A percentile compares a stretch with the other conserved stretches of the same genome.
Evolutionary conservation across 306 rosid species (phyloP).

Genomic region (Trifolium dubium): DNA sequence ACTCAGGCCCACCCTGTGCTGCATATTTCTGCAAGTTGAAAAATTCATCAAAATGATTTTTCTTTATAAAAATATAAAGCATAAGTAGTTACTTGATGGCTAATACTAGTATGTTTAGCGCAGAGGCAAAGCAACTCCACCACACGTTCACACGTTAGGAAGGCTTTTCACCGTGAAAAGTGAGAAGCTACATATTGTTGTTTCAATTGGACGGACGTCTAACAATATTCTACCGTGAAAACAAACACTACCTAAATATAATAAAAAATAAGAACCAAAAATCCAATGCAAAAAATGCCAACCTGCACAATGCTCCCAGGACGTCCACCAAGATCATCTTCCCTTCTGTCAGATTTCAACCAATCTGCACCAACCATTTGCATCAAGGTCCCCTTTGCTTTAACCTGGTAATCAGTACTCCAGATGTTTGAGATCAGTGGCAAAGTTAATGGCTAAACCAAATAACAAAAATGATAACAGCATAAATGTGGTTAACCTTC

Average conservation of each 20-base stretch:
- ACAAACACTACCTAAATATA: neutral
- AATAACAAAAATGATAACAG: constrained; percentile 26
- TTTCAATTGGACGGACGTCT: too few relatives aligned
- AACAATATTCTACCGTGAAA: too few relatives aligned
- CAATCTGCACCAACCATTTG: constrained; percentile 97
- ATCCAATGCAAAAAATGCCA: constrained; percentile 3
- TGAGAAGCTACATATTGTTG: too few relatives aligned
- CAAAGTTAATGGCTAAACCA: constrained; percentile 19
- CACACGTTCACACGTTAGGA: too few relatives aligned
- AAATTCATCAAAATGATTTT: constrained; percentile 33
- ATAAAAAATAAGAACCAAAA: constrained; percentile 38
- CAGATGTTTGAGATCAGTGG: constrained; percentile 31
- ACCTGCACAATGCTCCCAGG: constrained; percentile 90
- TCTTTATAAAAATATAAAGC: constrained; percentile 23
- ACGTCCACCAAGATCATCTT: constrained; percentile 86
- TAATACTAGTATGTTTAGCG: neutral
- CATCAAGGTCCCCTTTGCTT: constrained; percentile 87
- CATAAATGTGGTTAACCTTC: constrained; percentile 2
- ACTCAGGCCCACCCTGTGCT: constrained; percentile 75
- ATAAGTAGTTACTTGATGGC: constrained; percentile 33
- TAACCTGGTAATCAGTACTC: constrained; percentile 57
- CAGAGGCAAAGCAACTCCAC: too few relatives aligned
- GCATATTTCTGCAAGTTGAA: constrained; percentile 73
- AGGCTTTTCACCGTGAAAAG: too few relatives aligned
- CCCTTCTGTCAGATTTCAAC: constrained; percentile 85